Percentiles rank a stretch among this genome's conserved stretches.
Evolutionary conservation across 768 basidiomycete species (phyloP).

Genomic region (Coprinellus aureogranulatus): DNA sequence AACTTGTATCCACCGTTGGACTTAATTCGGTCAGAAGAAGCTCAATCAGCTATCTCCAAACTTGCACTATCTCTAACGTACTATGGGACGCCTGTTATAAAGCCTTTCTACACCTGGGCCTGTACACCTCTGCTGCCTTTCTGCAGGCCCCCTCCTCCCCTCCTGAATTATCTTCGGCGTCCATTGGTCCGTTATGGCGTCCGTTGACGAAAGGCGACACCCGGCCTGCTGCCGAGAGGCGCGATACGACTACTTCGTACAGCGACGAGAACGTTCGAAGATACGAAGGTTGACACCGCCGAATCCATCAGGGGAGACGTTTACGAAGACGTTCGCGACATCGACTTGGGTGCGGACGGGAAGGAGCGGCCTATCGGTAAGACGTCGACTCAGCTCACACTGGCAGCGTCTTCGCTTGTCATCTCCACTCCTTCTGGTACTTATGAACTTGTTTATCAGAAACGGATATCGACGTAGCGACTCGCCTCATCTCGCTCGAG

Average conservation of each 20-base stretch:
- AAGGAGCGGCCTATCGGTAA: slow-evolving; percentile 51
- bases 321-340: slow-evolving; percentile 29
- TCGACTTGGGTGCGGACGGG: slow-evolving; percentile 46
- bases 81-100: no score
- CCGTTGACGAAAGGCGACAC: neutral
- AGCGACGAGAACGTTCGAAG: slow-evolving; percentile 25
- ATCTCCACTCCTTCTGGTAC: neutral
- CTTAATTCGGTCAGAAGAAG: no score
- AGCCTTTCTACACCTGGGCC: no score
- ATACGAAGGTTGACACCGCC: slow-evolving; percentile 19
- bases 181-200: no score
- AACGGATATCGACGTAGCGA: slow-evolving; percentile 45
- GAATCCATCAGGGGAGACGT: slow-evolving; percentile 23
- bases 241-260: slow-evolving; percentile 13
- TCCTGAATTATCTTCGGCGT: no score
- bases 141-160: no score
- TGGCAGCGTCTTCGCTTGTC: neutral
- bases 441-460: no score
- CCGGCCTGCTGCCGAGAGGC: neutral
- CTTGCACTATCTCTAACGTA: no score
- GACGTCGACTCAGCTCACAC: neutral
- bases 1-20: no score
- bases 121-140: no score
- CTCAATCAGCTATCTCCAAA: no score
- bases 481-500: slow-evolving; percentile 50